Base-by-base conservation (phyloP, 306 rosid species). In the barrel medic (Medicago truncatula) region DNA sequence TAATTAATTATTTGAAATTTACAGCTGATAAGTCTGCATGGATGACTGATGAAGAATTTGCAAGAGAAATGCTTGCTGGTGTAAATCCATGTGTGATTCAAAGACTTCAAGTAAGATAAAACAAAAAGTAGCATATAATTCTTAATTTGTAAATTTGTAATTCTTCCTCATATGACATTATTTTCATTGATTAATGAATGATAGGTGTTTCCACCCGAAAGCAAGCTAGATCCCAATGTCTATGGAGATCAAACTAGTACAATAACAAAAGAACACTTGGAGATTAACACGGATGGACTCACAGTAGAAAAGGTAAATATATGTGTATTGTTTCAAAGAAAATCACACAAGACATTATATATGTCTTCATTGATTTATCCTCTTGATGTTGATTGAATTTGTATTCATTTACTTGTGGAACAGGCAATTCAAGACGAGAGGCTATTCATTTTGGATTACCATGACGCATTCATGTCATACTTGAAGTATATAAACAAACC, bases 121-220 rank as follows among this genome's bases (percentile, higher is more conserved):
- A 36, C 47, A n/a, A 31, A 63, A 62, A 34, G 5, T 62, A 16
- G 47, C 15, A 36, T 6, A n/a, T 43, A 4, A 16, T 39, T 28
- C n/a, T 53, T 21, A 10, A 58, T 18, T 39, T 34, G 7, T 63
- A 1, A 2, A 58, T 18, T 39, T 34, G 7, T 38, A 1, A 2
- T 53, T 10, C 12, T 53, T 53, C 23, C 13, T 9, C 25, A 9
- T 2, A 41, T 18, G 3, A 18, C 54, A 7, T 34, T 23, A 70
- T 60, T 15, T 43, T 13, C 15, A 65, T 74, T 46, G 10, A 54
- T 25, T 3, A 17, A 64, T 64, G 25, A 71, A 71, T 71, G 41
- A 58, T 69, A 91, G 91, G 84, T 79, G n/a, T 91, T 91, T 67
- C 96, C 96, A 3, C 89, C 88, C 2, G 5, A 76, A 31, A 91